A percentile compares a stretch with the other conserved stretches of the same genome.
Conservation (phyloP, 169 alveolate genomes). For the Theileria orientalis region DNA sequence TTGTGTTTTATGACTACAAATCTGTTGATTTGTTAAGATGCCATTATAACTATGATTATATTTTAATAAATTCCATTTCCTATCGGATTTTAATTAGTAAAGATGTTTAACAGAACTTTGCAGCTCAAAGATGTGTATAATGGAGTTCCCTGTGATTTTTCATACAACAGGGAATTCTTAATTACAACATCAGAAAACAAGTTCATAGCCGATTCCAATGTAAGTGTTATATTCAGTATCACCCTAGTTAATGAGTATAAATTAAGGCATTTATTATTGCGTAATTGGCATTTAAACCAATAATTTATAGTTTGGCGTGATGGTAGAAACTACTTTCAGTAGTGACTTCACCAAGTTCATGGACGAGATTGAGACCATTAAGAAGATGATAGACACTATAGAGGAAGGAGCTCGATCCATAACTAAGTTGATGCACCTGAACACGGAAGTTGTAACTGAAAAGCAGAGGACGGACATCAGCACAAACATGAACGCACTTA, state of each 20-base stretch:
- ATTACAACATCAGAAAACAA: conserved; percentile 12
- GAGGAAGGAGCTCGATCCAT: conserved; percentile 56
- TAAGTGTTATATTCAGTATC: not conserved
- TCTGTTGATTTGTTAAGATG: too few relatives aligned
- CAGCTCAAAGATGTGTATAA: conserved; percentile 38
- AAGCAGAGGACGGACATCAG: conserved; percentile 48
- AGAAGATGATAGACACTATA: conserved; percentile 25
- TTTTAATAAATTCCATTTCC: too few relatives aligned
- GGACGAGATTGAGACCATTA: conserved; percentile 25
- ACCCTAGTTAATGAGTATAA: too few relatives aligned
- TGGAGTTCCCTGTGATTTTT: conserved; percentile 13
- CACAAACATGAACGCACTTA: conserved; percentile 42
- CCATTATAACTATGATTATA: not conserved
- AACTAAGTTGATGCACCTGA: conserved; percentile 25
- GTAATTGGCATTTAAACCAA: not conserved
- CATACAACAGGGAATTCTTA: conserved; percentile 36
- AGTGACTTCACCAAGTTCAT: conserved; percentile 27
- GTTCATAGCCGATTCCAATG: not conserved
- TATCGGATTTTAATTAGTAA: too few relatives aligned
- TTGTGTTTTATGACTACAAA: too few relatives aligned
- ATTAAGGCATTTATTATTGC: not conserved
- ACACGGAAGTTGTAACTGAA: conserved; percentile 45
- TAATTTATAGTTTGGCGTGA: not conserved
- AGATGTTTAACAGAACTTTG: conserved; percentile 60
- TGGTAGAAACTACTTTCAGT: conserved; percentile 20